These are phyloP conservation scores for Cyberlindnera mississippiensis DNA, from an alignment of 805 yeast genomes.

Conservation along the genomic window DNA sequence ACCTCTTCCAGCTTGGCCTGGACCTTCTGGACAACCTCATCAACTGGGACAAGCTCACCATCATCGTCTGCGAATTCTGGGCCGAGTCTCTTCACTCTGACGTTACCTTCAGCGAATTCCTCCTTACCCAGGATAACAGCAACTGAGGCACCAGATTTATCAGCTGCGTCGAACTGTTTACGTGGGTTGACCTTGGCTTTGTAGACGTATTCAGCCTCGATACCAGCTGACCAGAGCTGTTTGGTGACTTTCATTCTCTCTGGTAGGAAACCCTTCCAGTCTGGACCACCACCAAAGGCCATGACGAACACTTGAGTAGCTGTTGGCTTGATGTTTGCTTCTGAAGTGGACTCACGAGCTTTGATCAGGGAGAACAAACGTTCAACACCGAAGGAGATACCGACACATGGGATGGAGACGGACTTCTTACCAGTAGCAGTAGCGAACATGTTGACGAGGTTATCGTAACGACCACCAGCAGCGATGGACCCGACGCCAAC, in stretches of 20 bases:
- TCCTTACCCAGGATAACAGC: conserved; percentile 96
- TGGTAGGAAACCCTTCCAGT: conserved; percentile 87
- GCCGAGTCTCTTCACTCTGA: conserved; percentile 85
- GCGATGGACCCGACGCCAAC: conserved; percentile 99
- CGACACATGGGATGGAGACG: conserved; percentile 90
- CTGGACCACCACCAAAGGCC: conserved; percentile 99
- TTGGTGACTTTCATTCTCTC: conserved; percentile 90
- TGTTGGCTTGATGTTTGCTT: conserved; percentile 58
- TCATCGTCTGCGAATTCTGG: conserved; percentile 84
- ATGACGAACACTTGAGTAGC: conserved; percentile 91
- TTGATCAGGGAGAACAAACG: conserved; percentile 87
- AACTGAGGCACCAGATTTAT: conserved; percentile 82
- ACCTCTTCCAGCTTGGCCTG: conserved; percentile 50
- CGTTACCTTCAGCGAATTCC: conserved; percentile 71
- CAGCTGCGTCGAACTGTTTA: conserved; percentile 97
- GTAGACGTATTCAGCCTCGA: conserved; percentile 87
- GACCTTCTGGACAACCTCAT: conserved; percentile 51
- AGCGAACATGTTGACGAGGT: conserved; percentile 93
- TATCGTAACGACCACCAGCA: conserved; percentile 98
- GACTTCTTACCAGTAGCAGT: conserved; percentile 75
- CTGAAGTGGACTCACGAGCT: conserved; percentile 61
- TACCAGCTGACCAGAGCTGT: conserved; percentile 80
- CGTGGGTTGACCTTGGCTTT: conserved; percentile 92
- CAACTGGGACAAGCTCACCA: conserved; percentile 72
- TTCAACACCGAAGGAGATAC: conserved; percentile 96